Conservation (phyloP, 768 basidiomycete species). For the Boletus barrowsii region DNA sequence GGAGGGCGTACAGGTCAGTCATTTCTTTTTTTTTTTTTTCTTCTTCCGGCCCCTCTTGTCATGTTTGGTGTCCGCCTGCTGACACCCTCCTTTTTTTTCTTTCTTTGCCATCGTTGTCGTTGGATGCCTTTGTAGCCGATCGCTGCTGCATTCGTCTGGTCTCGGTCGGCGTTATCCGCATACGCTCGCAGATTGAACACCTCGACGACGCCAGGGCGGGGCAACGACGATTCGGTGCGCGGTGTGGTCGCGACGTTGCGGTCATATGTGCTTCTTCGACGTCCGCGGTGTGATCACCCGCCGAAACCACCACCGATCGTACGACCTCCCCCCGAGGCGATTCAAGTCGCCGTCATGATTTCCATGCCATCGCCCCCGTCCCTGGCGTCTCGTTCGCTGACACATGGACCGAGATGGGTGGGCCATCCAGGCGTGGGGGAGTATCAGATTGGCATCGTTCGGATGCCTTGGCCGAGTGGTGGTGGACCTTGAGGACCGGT, state of each 20-base stretch:
- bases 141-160: slow-evolving; percentile 20
- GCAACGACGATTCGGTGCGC: neutral
- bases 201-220: neutral
- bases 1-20: slow-evolving; percentile 25
- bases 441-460: slow-evolving; percentile 45
- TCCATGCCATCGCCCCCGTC: slow-evolving; percentile 39
- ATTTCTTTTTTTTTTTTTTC: neutral
- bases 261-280: slow-evolving; percentile 5
- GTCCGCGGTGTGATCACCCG: neutral
- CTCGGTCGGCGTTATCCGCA: slow-evolving; percentile 3
- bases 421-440: slow-evolving; percentile 25
- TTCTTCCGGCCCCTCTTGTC: no score
- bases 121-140: slow-evolving; percentile 15
- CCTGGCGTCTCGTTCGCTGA: neutral
- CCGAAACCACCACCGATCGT: slow-evolving; percentile 11
- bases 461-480: slow-evolving; percentile 33
- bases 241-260: slow-evolving; percentile 2
- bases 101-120: no score
- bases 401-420: neutral
- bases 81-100: neutral
- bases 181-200: neutral
- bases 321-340: slow-evolving; percentile 18
- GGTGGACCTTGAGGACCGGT: slow-evolving; percentile 6
- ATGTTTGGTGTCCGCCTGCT: no score
- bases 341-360: slow-evolving; percentile 46